Conservation (phyloP, 140 eudicot species). For the Artemisia princeps region DNA sequence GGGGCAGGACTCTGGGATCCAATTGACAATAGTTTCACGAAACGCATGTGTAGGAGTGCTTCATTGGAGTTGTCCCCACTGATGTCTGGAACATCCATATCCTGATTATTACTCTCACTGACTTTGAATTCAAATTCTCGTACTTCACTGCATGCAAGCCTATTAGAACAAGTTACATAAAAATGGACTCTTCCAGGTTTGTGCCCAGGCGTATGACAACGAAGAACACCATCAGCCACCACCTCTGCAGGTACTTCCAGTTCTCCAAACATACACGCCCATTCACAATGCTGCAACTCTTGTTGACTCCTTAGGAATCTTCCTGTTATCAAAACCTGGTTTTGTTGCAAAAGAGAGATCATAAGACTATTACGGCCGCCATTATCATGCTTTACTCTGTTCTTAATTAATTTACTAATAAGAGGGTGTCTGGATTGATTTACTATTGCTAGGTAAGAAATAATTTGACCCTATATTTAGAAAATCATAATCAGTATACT, state of each 20-base stretch:
- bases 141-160: constrained; percentile 94
- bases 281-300: constrained; percentile 56
- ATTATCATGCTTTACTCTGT: neutral
- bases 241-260: constrained; percentile 87
- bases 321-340: constrained; percentile 74
- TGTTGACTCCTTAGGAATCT: constrained; percentile 65
- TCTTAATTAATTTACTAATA: neutral
- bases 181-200: constrained; percentile 76
- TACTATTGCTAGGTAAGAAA: no score
- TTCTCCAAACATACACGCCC: constrained; percentile 99
- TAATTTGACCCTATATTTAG: neutral
- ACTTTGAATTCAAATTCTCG: constrained; percentile 76
- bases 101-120: constrained; percentile 26
- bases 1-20: constrained; percentile 31
- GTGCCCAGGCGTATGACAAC: constrained; percentile 79
- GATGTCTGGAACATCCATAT: constrained; percentile 29
- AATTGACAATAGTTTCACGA: constrained; percentile 51
- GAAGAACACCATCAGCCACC: constrained; percentile 67
- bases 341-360: constrained; percentile 18
- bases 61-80: constrained; percentile 35
- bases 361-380: constrained; percentile 1
- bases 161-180: constrained; percentile 78
- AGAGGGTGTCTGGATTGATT: constrained; percentile 8
- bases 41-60: constrained; percentile 50
- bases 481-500: neutral